Evolutionary conservation across 768 basidiomycete species (phyloP).

Genomic region (Boletus pseudopeckii): DNA sequence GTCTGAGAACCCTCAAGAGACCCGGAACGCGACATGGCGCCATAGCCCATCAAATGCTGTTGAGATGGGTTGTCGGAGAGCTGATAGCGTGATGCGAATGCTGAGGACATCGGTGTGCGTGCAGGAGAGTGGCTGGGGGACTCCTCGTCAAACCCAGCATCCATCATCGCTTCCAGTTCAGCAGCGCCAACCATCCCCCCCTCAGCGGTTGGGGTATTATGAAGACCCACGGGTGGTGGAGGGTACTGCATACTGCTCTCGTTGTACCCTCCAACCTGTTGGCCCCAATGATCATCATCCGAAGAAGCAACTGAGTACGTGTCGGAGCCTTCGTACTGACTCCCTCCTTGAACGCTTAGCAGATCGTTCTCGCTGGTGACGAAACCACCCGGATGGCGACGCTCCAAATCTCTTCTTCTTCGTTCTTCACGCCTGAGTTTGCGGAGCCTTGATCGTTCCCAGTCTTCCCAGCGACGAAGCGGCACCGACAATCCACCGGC

Average conservation of each 20-base stretch:
- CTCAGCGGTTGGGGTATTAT: conserved; percentile 35
- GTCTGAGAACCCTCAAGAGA: conserved; percentile 31
- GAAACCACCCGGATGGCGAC: conserved; percentile 68
- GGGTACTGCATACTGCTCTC: conserved; percentile 77
- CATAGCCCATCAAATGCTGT: conserved; percentile 43
- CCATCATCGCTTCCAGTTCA: conserved; percentile 90
- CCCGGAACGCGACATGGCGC: conserved; percentile 49
- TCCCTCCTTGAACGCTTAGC: conserved; percentile 55
- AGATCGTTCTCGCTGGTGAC: conserved; percentile 59
- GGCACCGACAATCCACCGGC: conserved; percentile 66
- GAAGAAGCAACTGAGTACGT: conserved; percentile 77
- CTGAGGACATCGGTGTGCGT: conserved; percentile 26
- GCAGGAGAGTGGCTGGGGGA: conserved; percentile 51
- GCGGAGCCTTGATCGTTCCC: conserved; percentile 93
- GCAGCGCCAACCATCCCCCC: conserved; percentile 53
- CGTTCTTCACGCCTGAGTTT: conserved; percentile 87
- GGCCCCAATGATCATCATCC: conserved; percentile 95
- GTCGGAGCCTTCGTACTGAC: conserved; percentile 77
- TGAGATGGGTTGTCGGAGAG: conserved; percentile 51
- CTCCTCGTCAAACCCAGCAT: conserved; percentile 74
- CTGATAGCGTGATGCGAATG: conserved; percentile 57
- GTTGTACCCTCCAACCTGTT: conserved; percentile 94
- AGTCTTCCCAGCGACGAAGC: conserved; percentile 98
- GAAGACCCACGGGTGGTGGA: conserved; percentile 77
- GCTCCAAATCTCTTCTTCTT: conserved; percentile 76